Evolutionary conservation across 805 yeast species (phyloP), one percentile per base, ranked within the genome.

Genomic region (Candida qinlingensis): DNA sequence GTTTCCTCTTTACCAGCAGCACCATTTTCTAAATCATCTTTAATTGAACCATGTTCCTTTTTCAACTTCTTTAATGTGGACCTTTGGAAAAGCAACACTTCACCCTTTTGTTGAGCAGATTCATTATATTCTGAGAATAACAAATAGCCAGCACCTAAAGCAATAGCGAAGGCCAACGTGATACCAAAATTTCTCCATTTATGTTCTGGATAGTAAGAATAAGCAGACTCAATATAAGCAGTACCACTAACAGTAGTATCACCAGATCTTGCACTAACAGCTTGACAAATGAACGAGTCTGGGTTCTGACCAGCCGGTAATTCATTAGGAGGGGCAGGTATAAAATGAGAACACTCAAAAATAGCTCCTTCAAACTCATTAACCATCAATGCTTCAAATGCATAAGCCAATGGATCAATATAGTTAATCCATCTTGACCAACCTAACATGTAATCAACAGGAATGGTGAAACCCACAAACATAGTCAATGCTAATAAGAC

Each of bases 61-160:
- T 67, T 73, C 59, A 77, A 52, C 53, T 73, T 74, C 43, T 62
- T 70, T 61, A 81, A 66, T 45, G 78, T 69, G 3, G 75, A 66
- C 41, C 67, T 65, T 59, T 77, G 81, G 71, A 80, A 84, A 28
- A 85, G 72, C 52, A 83, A 66, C 33, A 84, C 72, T 64, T 85
- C 91, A 71, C 91, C 91, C 66, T 80, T 80, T 64, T 80, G 86
- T 70, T 75, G 72, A 3, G 86, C 79, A 61, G 83, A 80, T 59
- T 74, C 76, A 57, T 80, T 79, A 53, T 59, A 67, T 61, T 85
- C 91, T 46, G 80, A 74, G 49, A 80, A 68, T 3, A 68, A 35
- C 50, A 85, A 62, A 62, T 84, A 83, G 9, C 77, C 69, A 45
- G 54, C 58, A 46, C 83, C 70, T 65, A 85, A 81, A 63, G 80